A percentile compares a stretch with the other conserved stretches of the same genome.
phyloP scores from a whole-genome alignment of 1,139 yeast genomes.

The Yamadazyma friedrichii region DNA sequence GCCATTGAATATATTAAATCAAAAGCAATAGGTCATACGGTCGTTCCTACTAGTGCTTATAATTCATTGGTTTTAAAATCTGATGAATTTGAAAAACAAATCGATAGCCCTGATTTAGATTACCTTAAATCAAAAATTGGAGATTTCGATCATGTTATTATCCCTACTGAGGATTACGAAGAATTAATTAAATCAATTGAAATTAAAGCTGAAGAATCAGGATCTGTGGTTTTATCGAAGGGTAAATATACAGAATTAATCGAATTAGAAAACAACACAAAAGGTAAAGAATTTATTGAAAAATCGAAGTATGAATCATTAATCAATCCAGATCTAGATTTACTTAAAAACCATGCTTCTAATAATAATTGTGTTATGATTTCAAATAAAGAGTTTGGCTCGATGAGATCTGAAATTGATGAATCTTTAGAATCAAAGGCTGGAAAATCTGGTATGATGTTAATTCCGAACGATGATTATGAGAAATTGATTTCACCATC shows the following conservation, averaged over 20 bases:
- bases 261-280: not conserved
- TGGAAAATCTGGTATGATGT: conserved; percentile 16
- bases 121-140: conserved; percentile 27
- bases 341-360: conserved; percentile 7
- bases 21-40: conserved; percentile 19
- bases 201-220: conserved; percentile 11
- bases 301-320: conserved; percentile 1
- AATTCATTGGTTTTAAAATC: conserved; percentile 9
- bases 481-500: conserved; percentile 19
- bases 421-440: conserved; percentile 24
- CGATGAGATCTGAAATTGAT: conserved; percentile 10
- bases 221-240: conserved; percentile 9
- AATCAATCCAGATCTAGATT: conserved; percentile 7
- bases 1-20: conserved; percentile 32
- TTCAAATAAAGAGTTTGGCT: conserved; percentile 9
- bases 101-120: conserved; percentile 22
- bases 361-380: conserved; percentile 11
- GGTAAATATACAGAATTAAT: conserved; percentile 26
- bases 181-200: conserved; percentile 10
- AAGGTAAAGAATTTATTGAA: conserved; percentile 4
- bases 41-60: conserved; percentile 9
- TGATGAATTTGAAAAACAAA: conserved; percentile 18
- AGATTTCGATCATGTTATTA: conserved; percentile 18
- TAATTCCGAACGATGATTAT: conserved; percentile 19
- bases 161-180: conserved; percentile 16